Evolutionary conservation across 495 filamentous ascomycete genomes (phyloP).

Genomic region (Xylaria curta): DNA sequence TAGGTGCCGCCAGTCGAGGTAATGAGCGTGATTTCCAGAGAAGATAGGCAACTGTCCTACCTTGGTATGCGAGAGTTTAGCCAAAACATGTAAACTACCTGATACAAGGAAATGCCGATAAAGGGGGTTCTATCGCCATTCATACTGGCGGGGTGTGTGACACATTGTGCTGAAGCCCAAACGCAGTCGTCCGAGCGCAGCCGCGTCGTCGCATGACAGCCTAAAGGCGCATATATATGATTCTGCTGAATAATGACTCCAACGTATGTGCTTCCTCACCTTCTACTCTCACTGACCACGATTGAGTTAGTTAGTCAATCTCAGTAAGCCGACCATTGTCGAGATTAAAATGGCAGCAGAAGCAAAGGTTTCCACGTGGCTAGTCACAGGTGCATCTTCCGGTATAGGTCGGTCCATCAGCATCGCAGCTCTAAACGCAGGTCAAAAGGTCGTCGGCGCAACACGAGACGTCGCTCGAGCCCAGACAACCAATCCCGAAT

Average conservation of each 20-base stretch:
- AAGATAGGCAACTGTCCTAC: background rate
- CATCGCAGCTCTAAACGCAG: constrained; percentile 49
- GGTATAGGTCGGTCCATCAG: constrained; percentile 58
- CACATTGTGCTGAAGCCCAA: background rate
- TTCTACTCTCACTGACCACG: background rate
- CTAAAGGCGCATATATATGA: background rate
- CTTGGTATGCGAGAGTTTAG: background rate
- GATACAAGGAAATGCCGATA: background rate
- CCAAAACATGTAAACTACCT: background rate
- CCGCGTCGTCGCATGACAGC: background rate
- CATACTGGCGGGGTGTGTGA: background rate
- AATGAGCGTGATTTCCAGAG: no score
- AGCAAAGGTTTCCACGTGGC: constrained; percentile 40
- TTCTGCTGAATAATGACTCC: background rate
- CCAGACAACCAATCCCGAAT: constrained; percentile 37
- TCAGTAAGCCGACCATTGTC: no score
- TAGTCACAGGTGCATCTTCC: constrained; percentile 60
- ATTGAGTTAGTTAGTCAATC: no score
- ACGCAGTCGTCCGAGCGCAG: no score
- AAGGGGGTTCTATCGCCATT: background rate
- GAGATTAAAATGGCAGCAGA: constrained; percentile 15
- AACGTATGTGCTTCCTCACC: background rate
- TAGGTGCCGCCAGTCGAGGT: no score
- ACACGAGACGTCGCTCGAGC: constrained; percentile 40
- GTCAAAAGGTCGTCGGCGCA: constrained; percentile 59